These are phyloP conservation scores for Tardiomyces blankii DNA, from an alignment of 1,139 yeast species.

Conservation along the genomic window DNA sequence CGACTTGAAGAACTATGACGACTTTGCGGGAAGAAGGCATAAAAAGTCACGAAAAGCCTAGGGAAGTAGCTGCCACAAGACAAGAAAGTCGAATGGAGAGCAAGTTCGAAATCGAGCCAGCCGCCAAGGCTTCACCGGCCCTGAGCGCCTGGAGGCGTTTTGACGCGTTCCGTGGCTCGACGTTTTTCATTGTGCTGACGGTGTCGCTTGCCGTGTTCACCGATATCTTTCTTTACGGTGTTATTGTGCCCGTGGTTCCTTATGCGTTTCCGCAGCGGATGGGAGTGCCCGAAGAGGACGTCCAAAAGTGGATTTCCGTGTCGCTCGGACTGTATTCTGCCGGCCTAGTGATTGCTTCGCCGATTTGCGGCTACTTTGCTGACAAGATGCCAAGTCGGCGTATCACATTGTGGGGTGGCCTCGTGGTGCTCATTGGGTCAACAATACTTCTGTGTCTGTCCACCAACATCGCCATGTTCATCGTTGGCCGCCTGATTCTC, in stretches of 20 bases:
- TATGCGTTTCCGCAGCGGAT: conserved; percentile 11
- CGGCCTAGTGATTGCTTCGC: conserved; percentile 23
- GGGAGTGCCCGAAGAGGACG: conserved; percentile 8
- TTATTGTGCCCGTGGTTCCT: conserved; percentile 14
- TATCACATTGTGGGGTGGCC: conserved; percentile 11
- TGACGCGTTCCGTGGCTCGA: conserved; percentile 20
- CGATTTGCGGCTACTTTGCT: conserved; percentile 22
- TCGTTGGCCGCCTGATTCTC: conserved; percentile 14
- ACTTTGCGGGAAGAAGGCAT: too few relatives aligned
- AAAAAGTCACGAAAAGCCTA: too few relatives aligned
- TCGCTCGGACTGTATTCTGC: conserved; percentile 17
- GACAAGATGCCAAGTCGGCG: conserved; percentile 11
- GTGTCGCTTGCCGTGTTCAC: conserved; percentile 8
- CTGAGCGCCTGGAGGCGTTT: too few relatives aligned
- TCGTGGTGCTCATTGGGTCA: conserved; percentile 11
- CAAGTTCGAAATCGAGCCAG: too few relatives aligned
- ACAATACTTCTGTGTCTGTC: conserved; percentile 11
- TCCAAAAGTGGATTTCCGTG: conserved; percentile 6
- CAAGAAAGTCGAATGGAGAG: too few relatives aligned
- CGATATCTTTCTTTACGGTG: background rate
- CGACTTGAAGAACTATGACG: too few relatives aligned
- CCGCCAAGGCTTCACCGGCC: too few relatives aligned
- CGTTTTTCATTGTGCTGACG: conserved; percentile 17
- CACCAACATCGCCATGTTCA: conserved; percentile 9
- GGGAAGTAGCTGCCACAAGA: too few relatives aligned